Evolutionary conservation across 1,284 basidiomycete genomes (phyloP), one percentile per base, ranked within the genome.

Genomic region (Microbotryum violaceum): DNA sequence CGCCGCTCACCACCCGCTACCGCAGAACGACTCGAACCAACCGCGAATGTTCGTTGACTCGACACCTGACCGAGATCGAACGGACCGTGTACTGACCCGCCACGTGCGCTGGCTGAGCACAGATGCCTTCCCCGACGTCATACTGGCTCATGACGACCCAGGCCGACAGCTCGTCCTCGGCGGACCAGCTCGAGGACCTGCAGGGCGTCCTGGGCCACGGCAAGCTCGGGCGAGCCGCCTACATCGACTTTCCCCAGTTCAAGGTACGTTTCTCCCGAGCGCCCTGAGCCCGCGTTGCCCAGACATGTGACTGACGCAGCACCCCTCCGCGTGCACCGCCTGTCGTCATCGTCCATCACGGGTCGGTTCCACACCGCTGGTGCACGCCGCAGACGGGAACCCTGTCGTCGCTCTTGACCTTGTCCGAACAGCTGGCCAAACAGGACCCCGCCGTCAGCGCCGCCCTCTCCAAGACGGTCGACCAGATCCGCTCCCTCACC

Each of bases 391-490:
- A 97, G 91, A 91, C 92, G 63, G 94, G 94, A 59, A 98, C 94
- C 0, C 83, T 99, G 29, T 93, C 94, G 66, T 82, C 84, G 31
- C 84, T 99, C 62, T 85, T 99, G 67, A 82, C 84, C 4, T 82
- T 98, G 54, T 94, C 91, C 20, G 96, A 98, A 73, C 85, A 89
- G 57, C 82, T 98, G 50, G 90, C 92, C 18, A 97, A 97, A 78
- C 84, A 88, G 65, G 96, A 98, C 70, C 74, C 82, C n/a, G 83
- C 83, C 78, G 92, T 96, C 78, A 97, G 90, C 4, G 79, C 83
- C 25, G 85, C 86, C 14, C 87, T 94, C 62, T 88, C 88, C 64
- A 97, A 97, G 81, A 87, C 88, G 27, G 90, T 97, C 62, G 96
- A 98, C 73, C 93, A 91, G 0, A 82, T 97, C 55, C 88, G 92